Base-by-base conservation (phyloP, 148 eudicot species). In the Agrostemma githago region DNA sequence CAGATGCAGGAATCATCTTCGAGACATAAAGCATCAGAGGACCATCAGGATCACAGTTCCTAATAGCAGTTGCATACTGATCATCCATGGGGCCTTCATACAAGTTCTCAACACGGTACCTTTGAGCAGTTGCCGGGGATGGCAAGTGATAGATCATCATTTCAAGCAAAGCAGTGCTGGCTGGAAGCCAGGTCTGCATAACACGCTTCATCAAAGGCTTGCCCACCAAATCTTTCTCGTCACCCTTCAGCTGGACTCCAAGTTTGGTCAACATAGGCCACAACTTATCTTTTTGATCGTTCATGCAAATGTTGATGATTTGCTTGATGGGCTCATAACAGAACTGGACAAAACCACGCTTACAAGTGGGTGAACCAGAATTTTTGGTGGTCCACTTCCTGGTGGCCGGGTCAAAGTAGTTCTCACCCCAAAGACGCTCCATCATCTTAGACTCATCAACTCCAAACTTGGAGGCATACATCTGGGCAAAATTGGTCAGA, bases 61-160 rank as follows among this genome's bases (percentile, higher is more conserved):
- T 75, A 51, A 75, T 75, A 58, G 78, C 72, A 20, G 72, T 67
- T 19, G 78, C 78, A 62, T 81, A 81, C 38, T 11, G 37, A 81
- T 84, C 86, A 73, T 84, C 84, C 68, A 84, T 72, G n/a, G 86
- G 86, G 2, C 86, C 86, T 58, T 84, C 86, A 6, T 84, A 84
- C 78, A 84, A 79, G 60, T 84, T 84, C 78, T 84, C 86, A 6
- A 84, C 86, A 76, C 86, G 80, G 68, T 84, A 84, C 61, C 8
- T 87, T 54, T 89, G 93, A 34, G 93, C 93, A 4, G 77, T 89
- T 59, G 79, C 59, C 8, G 93, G 91, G 57, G 91, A 87, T 2
- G 93, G 93, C 56, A 89, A 85, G 59, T 90, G 95, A 17, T 84
- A 81, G 61, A 90, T 88, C 95, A 90, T 88, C 95, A 90, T 90